Base-by-base conservation (phyloP, 2,329 filamentous ascomycete species). In the Trichoderma endophyticum region DNA sequence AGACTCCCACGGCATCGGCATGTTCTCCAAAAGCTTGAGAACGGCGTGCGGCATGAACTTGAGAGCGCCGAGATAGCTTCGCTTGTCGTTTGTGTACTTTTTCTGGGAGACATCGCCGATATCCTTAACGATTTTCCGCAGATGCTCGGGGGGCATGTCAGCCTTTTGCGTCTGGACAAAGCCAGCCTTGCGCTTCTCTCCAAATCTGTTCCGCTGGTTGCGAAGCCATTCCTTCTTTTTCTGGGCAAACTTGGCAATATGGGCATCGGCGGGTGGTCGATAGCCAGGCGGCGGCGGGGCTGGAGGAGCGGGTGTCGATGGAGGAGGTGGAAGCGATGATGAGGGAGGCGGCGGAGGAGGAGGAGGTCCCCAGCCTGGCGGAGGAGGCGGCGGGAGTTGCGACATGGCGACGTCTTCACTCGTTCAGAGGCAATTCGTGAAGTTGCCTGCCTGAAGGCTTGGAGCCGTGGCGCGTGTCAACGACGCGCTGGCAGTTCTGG, bases 1-100 rank as follows among this genome's bases (percentile, higher is more conserved):
- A 71, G 94, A 96, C 84, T 99, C 96, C 96, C 96, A 99, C 0
- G 96, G 96, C 96, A 99, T 99, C 4, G 96, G 96, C 96, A 99
- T 99, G 78, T 99, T 99, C 85, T 99, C 96, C 71, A 99, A 83
- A 28, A 99, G 87, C 85, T 99, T 99, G 84, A 99, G 84, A 12
- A 99, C 96, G 6, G 96, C 96, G 80, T 99, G 96, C 1, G 96
- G 96, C 96, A 99, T 99, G 84, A 98, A 99, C 84, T 99, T 99
- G 74, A 99, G 84, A 39, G 97, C 96, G 74, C 97, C 97, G 62
- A 99, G 88, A 82, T 99, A 99, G 83, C 95, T 98, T 76, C 96
- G 90, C 87, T 99, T 99, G 85, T 99, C 96, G 79, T 92, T 97
- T 76, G 94, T 98, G 86, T 98, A 99, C 82, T 98, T 98, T 86